Conservation (phyloP, 441 rosid species). For the Adansonia grandidieri region DNA sequence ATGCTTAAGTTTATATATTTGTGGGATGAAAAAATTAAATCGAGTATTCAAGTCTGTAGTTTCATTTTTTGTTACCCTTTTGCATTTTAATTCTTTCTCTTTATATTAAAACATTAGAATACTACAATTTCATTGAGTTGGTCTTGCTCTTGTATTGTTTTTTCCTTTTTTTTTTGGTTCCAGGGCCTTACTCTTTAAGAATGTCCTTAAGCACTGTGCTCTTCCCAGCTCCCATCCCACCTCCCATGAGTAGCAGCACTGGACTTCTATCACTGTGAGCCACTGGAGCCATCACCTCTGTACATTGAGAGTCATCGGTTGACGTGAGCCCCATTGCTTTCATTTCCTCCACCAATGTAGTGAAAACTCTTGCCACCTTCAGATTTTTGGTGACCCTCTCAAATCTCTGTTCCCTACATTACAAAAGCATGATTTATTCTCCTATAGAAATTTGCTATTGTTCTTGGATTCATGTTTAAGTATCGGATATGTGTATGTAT, state of each 20-base stretch:
- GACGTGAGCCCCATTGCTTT: constrained; percentile 85
- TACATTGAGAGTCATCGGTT: constrained; percentile 79
- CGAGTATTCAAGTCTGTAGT: neutral
- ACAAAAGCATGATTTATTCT: constrained; percentile 22
- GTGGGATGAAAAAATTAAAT: neutral
- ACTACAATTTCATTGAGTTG: neutral
- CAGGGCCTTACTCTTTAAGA: constrained; percentile 70
- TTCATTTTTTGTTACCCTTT: neutral
- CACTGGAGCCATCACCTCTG: constrained; percentile 97
- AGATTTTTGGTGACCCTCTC: constrained; percentile 83
- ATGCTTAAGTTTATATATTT: neutral
- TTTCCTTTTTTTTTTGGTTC: too few species aligned
- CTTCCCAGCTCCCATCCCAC: constrained; percentile 99
- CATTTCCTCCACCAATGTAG: constrained; percentile 90
- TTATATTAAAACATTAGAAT: neutral
- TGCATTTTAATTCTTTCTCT: neutral
- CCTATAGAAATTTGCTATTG: neutral
- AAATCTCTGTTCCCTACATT: constrained; percentile 76
- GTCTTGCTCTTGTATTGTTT: neutral
- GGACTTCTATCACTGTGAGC: constrained; percentile 92
- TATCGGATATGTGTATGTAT: neutral
- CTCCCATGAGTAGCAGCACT: constrained; percentile 92
- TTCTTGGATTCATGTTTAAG: too few species aligned
- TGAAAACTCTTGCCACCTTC: constrained; percentile 89
- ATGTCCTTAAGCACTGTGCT: constrained; percentile 98